A percentile compares a stretch with the other conserved stretches of the same genome.
phyloP scores from a whole-genome alignment of 164 flowering plant genomes.

The Tetracentron sinense region DNA sequence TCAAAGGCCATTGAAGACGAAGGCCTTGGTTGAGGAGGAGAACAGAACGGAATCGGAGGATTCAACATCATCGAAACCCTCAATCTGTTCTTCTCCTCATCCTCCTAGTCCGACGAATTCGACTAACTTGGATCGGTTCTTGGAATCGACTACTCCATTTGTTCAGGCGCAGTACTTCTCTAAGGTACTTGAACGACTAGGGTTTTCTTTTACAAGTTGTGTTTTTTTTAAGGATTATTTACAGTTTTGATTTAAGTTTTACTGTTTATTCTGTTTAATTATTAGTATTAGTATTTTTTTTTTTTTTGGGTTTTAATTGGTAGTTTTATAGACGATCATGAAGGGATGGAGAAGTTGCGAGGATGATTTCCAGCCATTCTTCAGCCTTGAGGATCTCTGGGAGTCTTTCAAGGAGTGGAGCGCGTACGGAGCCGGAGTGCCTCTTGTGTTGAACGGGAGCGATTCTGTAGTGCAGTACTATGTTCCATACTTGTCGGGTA shows the following conservation, averaged over 20 bases:
- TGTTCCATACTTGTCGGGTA: constrained; percentile 67
- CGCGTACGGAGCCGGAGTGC: constrained; percentile 74
- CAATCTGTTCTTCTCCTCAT: constrained; percentile 10
- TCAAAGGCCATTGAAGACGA: constrained; percentile 9
- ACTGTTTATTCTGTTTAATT: background rate
- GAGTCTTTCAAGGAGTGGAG: constrained; percentile 71
- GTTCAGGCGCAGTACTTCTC: constrained; percentile 46
- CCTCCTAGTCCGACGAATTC: constrained; percentile 6
- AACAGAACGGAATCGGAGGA: constrained; percentile 16
- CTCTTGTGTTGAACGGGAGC: constrained; percentile 43
- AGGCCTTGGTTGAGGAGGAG: constrained; percentile 5
- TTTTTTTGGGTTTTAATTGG: constrained; percentile 3
- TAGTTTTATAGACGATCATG: constrained; percentile 28
- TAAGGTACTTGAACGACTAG: constrained; percentile 34
- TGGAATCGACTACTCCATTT: constrained; percentile 48
- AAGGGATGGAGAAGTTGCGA: constrained; percentile 38
- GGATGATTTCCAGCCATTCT: constrained; percentile 31
- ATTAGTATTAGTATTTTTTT: background rate
- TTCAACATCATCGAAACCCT: constrained; percentile 7
- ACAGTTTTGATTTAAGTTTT: background rate
- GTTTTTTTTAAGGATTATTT: background rate
- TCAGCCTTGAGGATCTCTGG: constrained; percentile 64
- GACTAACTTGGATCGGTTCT: constrained; percentile 56
- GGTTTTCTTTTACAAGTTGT: too few relatives aligned
- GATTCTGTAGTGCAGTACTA: constrained; percentile 62